Evolutionary conservation across 345 rosid genomes (phyloP).

Genomic region (Heritiera fomes): DNA sequence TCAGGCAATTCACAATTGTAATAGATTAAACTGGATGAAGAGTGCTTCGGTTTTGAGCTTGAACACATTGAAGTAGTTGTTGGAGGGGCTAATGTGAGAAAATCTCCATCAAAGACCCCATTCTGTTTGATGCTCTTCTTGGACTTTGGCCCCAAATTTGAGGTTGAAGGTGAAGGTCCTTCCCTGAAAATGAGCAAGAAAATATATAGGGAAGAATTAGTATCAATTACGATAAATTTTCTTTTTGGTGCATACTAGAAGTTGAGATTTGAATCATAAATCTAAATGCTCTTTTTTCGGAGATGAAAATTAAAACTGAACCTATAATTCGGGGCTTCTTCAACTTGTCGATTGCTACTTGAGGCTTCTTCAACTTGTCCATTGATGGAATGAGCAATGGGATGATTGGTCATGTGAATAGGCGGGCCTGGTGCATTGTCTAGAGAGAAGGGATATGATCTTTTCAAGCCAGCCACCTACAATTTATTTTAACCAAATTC

Average conservation of each 20-base stretch:
- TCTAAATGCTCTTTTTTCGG: background rate
- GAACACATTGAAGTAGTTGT: slow-evolving; percentile 18
- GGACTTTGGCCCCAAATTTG: slow-evolving; percentile 28
- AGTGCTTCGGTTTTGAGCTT: slow-evolving; percentile 30
- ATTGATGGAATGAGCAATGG: slow-evolving; percentile 31
- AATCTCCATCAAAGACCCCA: slow-evolving; percentile 33
- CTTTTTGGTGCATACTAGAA: background rate
- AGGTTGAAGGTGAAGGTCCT: slow-evolving; percentile 30
- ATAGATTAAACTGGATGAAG: slow-evolving; percentile 26
- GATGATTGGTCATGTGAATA: slow-evolving; percentile 26
- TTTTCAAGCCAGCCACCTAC: slow-evolving; percentile 56
- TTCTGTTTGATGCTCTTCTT: slow-evolving; percentile 29
- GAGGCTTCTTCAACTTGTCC: slow-evolving; percentile 41
- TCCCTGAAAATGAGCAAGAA: slow-evolving; percentile 32
- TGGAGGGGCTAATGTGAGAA: slow-evolving; percentile 54
- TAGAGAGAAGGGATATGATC: slow-evolving; percentile 47
- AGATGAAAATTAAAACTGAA: slow-evolving; percentile 18
- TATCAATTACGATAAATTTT: background rate
- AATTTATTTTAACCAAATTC: slow-evolving; percentile 26
- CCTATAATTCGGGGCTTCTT: slow-evolving; percentile 40
- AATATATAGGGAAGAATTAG: background rate
- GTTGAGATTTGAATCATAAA: background rate
- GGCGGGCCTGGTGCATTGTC: slow-evolving; percentile 37
- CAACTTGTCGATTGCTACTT: slow-evolving; percentile 37
- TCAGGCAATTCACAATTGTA: slow-evolving; percentile 24